A percentile compares a stretch with the other conserved stretches of the same genome.
Evolutionary conservation across 2,329 filamentous ascomycete species (phyloP).

Genomic region (Diplodia intermedia): DNA sequence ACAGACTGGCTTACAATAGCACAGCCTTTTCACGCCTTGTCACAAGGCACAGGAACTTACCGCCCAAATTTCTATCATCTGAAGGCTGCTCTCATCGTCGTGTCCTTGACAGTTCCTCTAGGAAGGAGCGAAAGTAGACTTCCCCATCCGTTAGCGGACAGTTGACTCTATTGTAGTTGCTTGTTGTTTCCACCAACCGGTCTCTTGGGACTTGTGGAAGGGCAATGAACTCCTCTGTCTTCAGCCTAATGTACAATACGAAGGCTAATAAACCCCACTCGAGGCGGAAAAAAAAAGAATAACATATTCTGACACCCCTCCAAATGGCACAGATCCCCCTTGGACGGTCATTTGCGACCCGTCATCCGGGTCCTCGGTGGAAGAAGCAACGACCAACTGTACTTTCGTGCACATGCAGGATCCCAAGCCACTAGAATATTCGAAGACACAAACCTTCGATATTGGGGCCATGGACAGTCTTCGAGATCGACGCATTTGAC

Average conservation of each 20-base stretch:
- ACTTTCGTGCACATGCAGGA: not conserved
- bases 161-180: not conserved
- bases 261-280: not conserved
- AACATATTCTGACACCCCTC: not conserved
- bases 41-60: not conserved
- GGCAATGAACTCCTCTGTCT: not conserved
- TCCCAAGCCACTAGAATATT: not conserved
- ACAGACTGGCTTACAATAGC: not conserved
- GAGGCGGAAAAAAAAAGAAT: not conserved
- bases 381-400: not conserved
- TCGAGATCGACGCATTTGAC: not conserved
- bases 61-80: slow-evolving; percentile 3
- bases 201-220: not conserved
- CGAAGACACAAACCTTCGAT: not conserved
- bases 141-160: not conserved
- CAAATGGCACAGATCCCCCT: not conserved
- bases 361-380: not conserved
- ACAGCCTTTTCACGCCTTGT: not conserved
- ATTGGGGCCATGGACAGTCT: not conserved
- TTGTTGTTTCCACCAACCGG: not conserved
- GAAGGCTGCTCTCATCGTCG: not conserved
- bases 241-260: not conserved
- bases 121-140: not conserved
- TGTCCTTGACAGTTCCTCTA: not conserved
- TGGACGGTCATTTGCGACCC: not conserved